These are phyloP conservation scores for Mesembryanthemum crystallinum DNA, from an alignment of 148 eudicot species.

Conservation along the genomic window DNA sequence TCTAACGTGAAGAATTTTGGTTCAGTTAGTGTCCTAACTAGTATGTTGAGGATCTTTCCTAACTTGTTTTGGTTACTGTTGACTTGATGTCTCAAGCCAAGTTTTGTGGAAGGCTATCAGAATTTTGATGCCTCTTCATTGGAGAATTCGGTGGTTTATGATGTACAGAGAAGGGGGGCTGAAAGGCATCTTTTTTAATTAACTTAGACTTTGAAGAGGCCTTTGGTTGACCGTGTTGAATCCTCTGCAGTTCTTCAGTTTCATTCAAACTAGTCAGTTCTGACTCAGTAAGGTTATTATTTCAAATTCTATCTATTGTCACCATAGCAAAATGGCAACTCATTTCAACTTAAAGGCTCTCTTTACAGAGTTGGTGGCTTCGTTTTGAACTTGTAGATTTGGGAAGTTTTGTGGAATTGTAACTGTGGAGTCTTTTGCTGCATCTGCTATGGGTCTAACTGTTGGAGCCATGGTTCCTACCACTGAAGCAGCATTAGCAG, in stretches of 20 bases:
- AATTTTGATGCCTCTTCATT: too few relatives aligned
- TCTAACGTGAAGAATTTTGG: too few relatives aligned
- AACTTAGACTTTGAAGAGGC: background rate
- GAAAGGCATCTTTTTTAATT: too few relatives aligned
- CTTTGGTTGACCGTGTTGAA: background rate
- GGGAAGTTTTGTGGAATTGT: slow-evolving; percentile 92
- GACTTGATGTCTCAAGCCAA: too few relatives aligned
- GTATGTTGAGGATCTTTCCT: too few relatives aligned
- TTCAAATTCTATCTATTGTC: background rate
- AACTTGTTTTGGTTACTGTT: too few relatives aligned
- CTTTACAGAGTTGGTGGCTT: background rate
- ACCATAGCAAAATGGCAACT: background rate
- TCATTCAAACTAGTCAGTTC: too few relatives aligned
- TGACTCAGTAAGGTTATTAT: background rate
- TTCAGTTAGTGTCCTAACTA: too few relatives aligned
- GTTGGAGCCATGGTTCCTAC: slow-evolving; percentile 98
- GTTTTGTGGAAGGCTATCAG: too few relatives aligned
- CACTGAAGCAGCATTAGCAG: slow-evolving; percentile 94
- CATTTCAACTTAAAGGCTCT: background rate
- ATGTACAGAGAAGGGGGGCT: too few relatives aligned
- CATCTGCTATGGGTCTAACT: slow-evolving; percentile 98
- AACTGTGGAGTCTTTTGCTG: slow-evolving; percentile 86
- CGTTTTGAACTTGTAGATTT: slow-evolving; percentile 46
- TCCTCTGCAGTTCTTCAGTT: background rate
- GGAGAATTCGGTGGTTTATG: too few relatives aligned